Conservation (phyloP, 345 rosid species). For the Boechera divaricarpa region DNA sequence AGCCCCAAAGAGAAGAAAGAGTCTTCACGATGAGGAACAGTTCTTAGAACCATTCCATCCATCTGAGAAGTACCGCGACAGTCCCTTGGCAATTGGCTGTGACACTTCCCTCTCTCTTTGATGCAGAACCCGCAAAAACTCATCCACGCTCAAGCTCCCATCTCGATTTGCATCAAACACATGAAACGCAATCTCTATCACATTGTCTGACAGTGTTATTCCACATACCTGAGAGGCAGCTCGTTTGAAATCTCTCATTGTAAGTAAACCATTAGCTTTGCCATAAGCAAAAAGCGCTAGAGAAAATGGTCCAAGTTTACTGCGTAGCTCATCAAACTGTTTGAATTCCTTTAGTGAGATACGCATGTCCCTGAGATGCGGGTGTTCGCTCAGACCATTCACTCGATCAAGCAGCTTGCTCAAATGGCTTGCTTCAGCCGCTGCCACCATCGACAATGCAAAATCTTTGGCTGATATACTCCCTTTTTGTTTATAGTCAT, state of each 20-base stretch:
- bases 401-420: slow-evolving; percentile 71
- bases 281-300: slow-evolving; percentile 90
- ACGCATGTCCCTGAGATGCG: slow-evolving; percentile 58
- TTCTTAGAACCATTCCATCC: slow-evolving; percentile 52
- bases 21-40: slow-evolving; percentile 29
- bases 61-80: slow-evolving; percentile 54
- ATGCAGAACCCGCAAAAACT: slow-evolving; percentile 69
- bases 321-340: slow-evolving; percentile 80
- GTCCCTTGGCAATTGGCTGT: slow-evolving; percentile 61
- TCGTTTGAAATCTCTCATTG: slow-evolving; percentile 78
- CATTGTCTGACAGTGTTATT: slow-evolving; percentile 62
- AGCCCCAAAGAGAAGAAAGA: slow-evolving; percentile 6
- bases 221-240: slow-evolving; percentile 86
- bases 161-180: slow-evolving; percentile 78
- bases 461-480: slow-evolving; percentile 89
- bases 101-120: slow-evolving; percentile 73
- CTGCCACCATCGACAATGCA: slow-evolving; percentile 91
- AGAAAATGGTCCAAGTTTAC: slow-evolving; percentile 74
- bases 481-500: slow-evolving; percentile 73
- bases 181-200: slow-evolving; percentile 74
- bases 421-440: slow-evolving; percentile 84
- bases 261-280: slow-evolving; percentile 75
- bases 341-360: slow-evolving; percentile 77
- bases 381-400: slow-evolving; percentile 56
- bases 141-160: slow-evolving; percentile 70